Conservation (phyloP, 2,329 filamentous ascomycete genomes). For the Ophiostoma tasmaniense region DNA sequence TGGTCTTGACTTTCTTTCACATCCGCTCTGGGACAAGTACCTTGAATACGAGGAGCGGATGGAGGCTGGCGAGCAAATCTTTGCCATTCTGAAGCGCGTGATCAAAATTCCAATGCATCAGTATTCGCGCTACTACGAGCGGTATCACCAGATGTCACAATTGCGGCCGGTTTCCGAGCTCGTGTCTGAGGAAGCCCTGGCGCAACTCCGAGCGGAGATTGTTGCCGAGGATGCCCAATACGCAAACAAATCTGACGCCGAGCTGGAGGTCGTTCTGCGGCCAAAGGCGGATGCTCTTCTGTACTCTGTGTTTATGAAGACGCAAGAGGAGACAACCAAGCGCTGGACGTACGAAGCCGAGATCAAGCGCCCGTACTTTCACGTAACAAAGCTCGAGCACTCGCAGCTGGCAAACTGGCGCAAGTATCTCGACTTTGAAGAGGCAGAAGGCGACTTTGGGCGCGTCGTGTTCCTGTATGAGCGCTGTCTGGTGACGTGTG, state of each 20-base stretch:
- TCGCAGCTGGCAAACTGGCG: slow-evolving; percentile 82
- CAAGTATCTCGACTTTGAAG: slow-evolving; percentile 95
- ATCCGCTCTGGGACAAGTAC: slow-evolving; percentile 99
- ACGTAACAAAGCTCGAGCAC: slow-evolving; percentile 86
- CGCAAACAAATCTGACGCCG: slow-evolving; percentile 55
- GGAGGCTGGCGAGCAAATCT: slow-evolving; percentile 76
- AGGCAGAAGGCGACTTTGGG: slow-evolving; percentile 67
- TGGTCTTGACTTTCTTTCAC: slow-evolving; percentile 85
- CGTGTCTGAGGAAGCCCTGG: slow-evolving; percentile 57
- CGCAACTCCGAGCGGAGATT: slow-evolving; percentile 62
- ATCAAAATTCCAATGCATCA: slow-evolving; percentile 92
- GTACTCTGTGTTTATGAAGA: slow-evolving; percentile 70
- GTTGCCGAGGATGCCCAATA: slow-evolving; percentile 45
- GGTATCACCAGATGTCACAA: slow-evolving; percentile 71
- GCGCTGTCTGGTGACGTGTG: slow-evolving; percentile 83
- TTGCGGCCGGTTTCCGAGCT: slow-evolving; percentile 65
- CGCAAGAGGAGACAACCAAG: slow-evolving; percentile 81
- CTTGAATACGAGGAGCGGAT: slow-evolving; percentile 92
- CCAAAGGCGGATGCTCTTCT: slow-evolving; percentile 71
- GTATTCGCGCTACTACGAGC: slow-evolving; percentile 89
- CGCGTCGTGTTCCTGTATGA: slow-evolving; percentile 83
- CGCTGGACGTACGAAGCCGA: slow-evolving; percentile 92
- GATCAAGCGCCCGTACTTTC: slow-evolving; percentile 94
- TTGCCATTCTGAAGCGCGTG: slow-evolving; percentile 71
- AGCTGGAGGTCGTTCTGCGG: slow-evolving; percentile 76